Percentiles rank a stretch among this genome's conserved stretches.
These are phyloP conservation scores for Ammopiptanthus mongolicus DNA, from an alignment of 306 rosid genomes.

Conservation along the genomic window DNA sequence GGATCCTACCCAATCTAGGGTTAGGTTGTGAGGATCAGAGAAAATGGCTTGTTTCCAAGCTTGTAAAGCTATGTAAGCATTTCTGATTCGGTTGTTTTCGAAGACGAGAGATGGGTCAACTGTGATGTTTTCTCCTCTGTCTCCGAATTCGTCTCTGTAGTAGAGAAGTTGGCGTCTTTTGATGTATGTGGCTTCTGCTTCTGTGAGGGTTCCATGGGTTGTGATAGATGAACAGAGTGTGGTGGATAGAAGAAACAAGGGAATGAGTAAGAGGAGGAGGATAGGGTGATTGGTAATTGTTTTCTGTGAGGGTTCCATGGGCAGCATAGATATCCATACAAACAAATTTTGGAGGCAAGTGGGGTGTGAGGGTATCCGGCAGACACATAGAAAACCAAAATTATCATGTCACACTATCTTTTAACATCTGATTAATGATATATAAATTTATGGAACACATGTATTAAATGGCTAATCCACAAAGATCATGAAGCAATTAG, in stretches of 20 bases:
- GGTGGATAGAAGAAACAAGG: constrained; percentile 18
- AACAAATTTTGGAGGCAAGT: no score
- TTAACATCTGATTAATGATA: no score
- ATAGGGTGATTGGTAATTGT: constrained; percentile 18
- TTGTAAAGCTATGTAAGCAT: constrained; percentile 73
- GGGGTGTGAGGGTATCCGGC: no score
- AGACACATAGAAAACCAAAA: no score
- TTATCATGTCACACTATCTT: no score
- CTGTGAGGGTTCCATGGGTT: constrained; percentile 54
- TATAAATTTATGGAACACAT: no score
- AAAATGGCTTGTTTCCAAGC: constrained; percentile 85
- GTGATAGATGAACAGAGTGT: neutral
- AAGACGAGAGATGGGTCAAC: constrained; percentile 67
- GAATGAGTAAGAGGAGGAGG: neutral
- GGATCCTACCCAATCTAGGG: constrained; percentile 67
- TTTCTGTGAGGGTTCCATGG: no score
- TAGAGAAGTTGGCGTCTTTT: constrained; percentile 77
- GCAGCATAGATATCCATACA: no score
- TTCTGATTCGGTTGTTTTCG: constrained; percentile 54
- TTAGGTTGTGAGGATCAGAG: constrained; percentile 68
- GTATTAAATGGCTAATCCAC: no score
- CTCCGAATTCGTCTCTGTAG: constrained; percentile 77
- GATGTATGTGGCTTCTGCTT: constrained; percentile 52
- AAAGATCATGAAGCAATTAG: no score
- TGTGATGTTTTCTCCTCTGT: constrained; percentile 65